A percentile compares a stretch with the other conserved stretches of the same genome.
phyloP scores from a whole-genome alignment of 2,329 filamentous ascomycete genomes.

The Penicillium occitanis region DNA sequence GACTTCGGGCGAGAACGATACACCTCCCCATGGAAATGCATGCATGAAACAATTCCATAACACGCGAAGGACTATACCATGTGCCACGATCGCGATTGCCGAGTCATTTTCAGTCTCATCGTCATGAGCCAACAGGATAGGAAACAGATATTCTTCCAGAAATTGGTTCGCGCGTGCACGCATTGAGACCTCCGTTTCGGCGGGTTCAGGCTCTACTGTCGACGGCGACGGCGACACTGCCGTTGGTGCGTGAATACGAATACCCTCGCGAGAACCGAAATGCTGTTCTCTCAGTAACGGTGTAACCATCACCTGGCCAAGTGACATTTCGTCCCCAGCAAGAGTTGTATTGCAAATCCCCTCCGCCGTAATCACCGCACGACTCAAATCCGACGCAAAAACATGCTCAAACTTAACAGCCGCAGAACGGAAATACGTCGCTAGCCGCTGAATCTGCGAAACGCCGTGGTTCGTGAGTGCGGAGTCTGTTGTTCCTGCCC shows the following conservation, averaged over 20 bases:
- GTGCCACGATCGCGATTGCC: constrained; percentile 69
- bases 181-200: constrained; percentile 71
- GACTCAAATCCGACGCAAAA: constrained; percentile 75
- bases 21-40: constrained; percentile 52
- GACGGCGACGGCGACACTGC: not conserved
- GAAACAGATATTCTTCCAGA: constrained; percentile 62
- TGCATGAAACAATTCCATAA: constrained; percentile 64
- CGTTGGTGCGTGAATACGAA: constrained; percentile 26
- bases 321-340: constrained; percentile 6
- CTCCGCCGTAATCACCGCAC: constrained; percentile 59
- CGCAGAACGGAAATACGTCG: constrained; percentile 62
- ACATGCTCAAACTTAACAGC: constrained; percentile 67
- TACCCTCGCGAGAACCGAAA: constrained; percentile 43
- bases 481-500: constrained; percentile 79
- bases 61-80: constrained; percentile 75
- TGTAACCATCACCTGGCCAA: constrained; percentile 23
- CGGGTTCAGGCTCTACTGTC: constrained; percentile 28
- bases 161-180: constrained; percentile 63
- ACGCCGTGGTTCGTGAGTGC: constrained; percentile 77
- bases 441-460: constrained; percentile 73
- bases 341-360: constrained; percentile 25
- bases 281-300: constrained; percentile 40
- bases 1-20: constrained; percentile 45
- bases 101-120: constrained; percentile 29
- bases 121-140: constrained; percentile 43